Evolutionary conservation across 768 basidiomycete species (phyloP).

Genomic region (Roridomyces roridus): DNA sequence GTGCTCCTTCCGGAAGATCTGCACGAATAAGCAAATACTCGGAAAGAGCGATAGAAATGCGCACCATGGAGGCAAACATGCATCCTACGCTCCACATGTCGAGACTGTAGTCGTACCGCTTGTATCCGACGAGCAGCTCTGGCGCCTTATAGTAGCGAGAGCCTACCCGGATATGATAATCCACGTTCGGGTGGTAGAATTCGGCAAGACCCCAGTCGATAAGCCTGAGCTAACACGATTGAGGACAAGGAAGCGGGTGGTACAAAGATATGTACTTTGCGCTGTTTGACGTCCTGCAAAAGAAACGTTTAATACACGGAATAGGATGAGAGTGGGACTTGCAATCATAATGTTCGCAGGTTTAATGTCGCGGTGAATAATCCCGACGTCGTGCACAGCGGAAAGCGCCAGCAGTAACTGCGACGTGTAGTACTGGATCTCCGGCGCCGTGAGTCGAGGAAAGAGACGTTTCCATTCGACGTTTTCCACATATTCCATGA

Average conservation of each 20-base stretch:
- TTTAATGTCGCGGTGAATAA: constrained; percentile 66
- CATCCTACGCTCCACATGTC: constrained; percentile 80
- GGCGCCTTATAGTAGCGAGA: constrained; percentile 42
- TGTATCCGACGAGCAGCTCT: constrained; percentile 74
- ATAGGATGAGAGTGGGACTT: background rate
- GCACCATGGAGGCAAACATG: constrained; percentile 77
- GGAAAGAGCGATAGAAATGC: constrained; percentile 22
- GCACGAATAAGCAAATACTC: background rate
- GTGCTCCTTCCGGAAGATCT: constrained; percentile 79
- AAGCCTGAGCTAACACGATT: constrained; percentile 49
- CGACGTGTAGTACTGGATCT: constrained; percentile 71
- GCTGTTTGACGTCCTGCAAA: constrained; percentile 72
- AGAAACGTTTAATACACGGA: constrained; percentile 64
- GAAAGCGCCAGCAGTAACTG: constrained; percentile 75
- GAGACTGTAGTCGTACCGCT: constrained; percentile 73
- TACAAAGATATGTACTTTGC: constrained; percentile 49
- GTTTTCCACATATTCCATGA: constrained; percentile 65
- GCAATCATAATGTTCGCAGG: constrained; percentile 49
- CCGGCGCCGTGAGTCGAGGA: constrained; percentile 62
- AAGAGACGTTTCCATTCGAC: constrained; percentile 70
- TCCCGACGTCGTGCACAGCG: constrained; percentile 73
- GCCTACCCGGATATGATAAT: constrained; percentile 71
- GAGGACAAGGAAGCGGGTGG: background rate
- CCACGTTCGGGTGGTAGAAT: constrained; percentile 73
- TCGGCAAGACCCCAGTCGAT: constrained; percentile 84